Evolutionary conservation across 2,329 filamentous ascomycete species (phyloP).

Genomic region (Fusarium gaditjirri): DNA sequence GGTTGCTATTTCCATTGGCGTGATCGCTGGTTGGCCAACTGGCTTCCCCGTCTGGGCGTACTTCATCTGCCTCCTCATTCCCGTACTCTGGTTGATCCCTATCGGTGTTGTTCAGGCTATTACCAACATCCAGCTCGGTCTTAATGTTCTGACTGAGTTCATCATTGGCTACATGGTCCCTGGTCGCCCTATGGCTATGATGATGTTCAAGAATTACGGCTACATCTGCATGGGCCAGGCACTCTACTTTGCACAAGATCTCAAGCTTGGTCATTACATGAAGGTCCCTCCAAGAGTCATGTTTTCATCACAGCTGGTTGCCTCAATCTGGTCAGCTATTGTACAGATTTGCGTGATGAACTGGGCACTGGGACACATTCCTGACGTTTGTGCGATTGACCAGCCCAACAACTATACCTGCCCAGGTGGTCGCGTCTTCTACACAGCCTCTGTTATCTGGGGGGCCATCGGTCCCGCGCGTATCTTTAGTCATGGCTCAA

Average conservation of each 20-base stretch:
- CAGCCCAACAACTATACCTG: constrained; percentile 68
- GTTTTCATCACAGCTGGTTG: constrained; percentile 69
- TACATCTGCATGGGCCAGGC: constrained; percentile 76
- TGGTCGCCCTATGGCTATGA: constrained; percentile 76
- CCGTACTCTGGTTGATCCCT: constrained; percentile 68
- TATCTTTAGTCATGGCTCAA: constrained; percentile 71
- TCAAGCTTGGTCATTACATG: constrained; percentile 78
- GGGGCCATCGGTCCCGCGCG: constrained; percentile 76
- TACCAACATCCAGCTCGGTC: constrained; percentile 70
- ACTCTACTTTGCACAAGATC: constrained; percentile 71
- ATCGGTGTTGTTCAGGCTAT: constrained; percentile 71
- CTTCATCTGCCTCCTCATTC: constrained; percentile 66
- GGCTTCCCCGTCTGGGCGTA: constrained; percentile 69
- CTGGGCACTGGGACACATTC: constrained; percentile 71
- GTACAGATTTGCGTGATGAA: constrained; percentile 74
- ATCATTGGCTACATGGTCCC: constrained; percentile 79
- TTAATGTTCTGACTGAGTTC: constrained; percentile 79
- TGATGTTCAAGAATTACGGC: constrained; percentile 82
- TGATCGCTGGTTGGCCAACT: constrained; percentile 65
- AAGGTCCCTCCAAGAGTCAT: constrained; percentile 70
- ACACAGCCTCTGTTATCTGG: constrained; percentile 78
- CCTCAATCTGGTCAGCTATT: constrained; percentile 69
- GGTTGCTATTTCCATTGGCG: constrained; percentile 64
- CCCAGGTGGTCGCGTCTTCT: constrained; percentile 66
- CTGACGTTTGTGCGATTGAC: constrained; percentile 66